phyloP scores from a whole-genome alignment of 345 rosid genomes.

The Dipteronia sinensis region DNA sequence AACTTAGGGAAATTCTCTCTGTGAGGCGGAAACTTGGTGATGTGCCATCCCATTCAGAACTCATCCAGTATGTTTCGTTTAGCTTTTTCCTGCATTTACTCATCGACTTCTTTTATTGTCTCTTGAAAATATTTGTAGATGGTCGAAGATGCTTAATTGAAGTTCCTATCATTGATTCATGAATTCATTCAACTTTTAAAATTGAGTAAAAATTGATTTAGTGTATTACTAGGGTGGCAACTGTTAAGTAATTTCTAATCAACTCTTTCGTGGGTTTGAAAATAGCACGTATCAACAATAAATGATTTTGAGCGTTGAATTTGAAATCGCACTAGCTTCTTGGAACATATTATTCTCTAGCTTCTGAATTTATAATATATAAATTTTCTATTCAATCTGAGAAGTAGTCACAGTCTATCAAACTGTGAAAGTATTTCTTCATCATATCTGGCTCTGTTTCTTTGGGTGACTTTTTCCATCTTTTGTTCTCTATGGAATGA shows the following conservation, averaged over 20 bases:
- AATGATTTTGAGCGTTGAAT: background rate
- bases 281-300: background rate
- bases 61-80: slow-evolving; percentile 63
- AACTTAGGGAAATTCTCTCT: slow-evolving; percentile 50
- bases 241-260: background rate
- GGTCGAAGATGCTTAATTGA: background rate
- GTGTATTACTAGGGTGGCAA: background rate
- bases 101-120: background rate
- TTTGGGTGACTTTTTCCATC: background rate
- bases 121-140: background rate
- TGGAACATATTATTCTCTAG: background rate
- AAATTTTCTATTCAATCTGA: background rate
- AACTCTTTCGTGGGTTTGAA: background rate
- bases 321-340: background rate
- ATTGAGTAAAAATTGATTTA: background rate
- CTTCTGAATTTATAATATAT: background rate
- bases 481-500: background rate
- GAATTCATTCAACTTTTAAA: background rate
- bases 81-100: background rate
- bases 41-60: slow-evolving; percentile 73
- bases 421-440: background rate
- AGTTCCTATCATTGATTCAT: background rate
- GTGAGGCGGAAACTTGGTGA: slow-evolving; percentile 68
- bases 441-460: background rate
- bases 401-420: background rate